phyloP scores from a whole-genome alignment of 176 grass and related monocot genomes.

The Aegilops sharonensis region DNA sequence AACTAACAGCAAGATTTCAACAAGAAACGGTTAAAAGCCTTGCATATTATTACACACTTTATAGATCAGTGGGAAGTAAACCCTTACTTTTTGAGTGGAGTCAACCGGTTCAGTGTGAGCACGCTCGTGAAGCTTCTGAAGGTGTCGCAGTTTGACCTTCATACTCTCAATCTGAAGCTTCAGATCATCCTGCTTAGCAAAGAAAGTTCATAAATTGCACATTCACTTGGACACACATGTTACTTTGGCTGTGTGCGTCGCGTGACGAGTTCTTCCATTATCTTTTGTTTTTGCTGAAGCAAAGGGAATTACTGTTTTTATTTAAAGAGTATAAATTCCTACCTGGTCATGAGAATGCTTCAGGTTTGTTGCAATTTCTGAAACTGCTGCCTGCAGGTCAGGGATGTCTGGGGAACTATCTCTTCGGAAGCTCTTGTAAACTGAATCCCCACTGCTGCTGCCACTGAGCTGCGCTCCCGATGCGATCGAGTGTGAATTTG shows the following conservation, averaged over 20 bases:
- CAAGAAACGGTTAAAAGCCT: constrained; percentile 1
- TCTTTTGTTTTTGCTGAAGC: too few relatives aligned
- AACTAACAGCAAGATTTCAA: constrained; percentile 27
- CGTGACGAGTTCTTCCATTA: background rate
- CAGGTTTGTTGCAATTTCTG: constrained; percentile 21
- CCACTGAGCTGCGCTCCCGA: constrained; percentile 24
- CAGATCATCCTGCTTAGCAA: constrained; percentile 44
- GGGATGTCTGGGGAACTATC: constrained; percentile 14
- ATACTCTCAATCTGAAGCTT: constrained; percentile 57
- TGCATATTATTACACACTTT: background rate
- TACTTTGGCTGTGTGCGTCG: background rate
- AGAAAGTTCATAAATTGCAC: background rate
- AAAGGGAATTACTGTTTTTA: background rate
- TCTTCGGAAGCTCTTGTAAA: constrained; percentile 43
- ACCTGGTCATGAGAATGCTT: constrained; percentile 30
- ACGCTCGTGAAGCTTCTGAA: constrained; percentile 43
- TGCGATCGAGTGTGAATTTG: constrained; percentile 28
- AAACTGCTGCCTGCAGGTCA: constrained; percentile 26
- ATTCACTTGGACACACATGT: background rate
- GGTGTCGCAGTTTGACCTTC: constrained; percentile 45
- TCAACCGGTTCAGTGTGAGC: constrained; percentile 32
- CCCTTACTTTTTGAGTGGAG: constrained; percentile 46
- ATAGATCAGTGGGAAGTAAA: background rate
- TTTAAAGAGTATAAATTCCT: constrained; percentile 8
- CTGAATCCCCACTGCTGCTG: constrained; percentile 45